A percentile compares a stretch with the other conserved stretches of the same genome.
Conservation (phyloP, 352 stramenopile genomes). For the Blastocystis sp. region DNA sequence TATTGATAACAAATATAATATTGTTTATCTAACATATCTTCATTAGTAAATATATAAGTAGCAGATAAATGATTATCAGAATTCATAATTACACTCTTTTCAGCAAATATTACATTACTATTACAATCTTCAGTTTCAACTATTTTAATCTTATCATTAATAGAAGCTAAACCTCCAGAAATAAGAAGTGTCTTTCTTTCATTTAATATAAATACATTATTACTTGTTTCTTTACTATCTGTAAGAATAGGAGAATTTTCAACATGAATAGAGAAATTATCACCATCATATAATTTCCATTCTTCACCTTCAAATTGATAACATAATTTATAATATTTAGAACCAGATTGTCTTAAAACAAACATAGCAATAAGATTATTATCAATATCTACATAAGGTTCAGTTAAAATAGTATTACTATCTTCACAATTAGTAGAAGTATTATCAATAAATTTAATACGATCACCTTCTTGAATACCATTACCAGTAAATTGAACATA, state of each 20-base stretch:
- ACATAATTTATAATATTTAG: too few relatives aligned
- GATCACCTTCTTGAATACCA: too few relatives aligned
- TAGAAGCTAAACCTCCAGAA: constrained; percentile 2
- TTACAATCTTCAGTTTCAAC: constrained; percentile 11
- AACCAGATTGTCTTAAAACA: too few relatives aligned
- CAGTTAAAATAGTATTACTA: too few relatives aligned
- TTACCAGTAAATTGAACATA: too few relatives aligned
- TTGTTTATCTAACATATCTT: neutral
- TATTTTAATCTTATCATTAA: constrained; percentile 15
- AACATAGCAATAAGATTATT: too few relatives aligned
- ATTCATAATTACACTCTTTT: neutral
- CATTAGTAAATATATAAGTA: constrained; percentile 19
- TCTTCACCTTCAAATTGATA: constrained; percentile 27
- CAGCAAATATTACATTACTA: too few relatives aligned
- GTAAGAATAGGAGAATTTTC: constrained; percentile 20
- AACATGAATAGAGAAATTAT: constrained; percentile 18
- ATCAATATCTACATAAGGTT: too few relatives aligned
- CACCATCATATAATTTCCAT: constrained; percentile 32
- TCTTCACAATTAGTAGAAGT: too few relatives aligned
- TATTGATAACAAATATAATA: constrained; percentile 32
- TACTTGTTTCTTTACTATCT: neutral
- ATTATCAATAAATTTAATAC: too few relatives aligned
- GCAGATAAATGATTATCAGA: constrained; percentile 24
- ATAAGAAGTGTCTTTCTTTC: constrained; percentile 22
- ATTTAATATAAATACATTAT: constrained; percentile 29